Evolutionary conservation across 768 basidiomycete species (phyloP), one percentile per base, ranked within the genome.

Genomic region (Boletus rubropictus): DNA sequence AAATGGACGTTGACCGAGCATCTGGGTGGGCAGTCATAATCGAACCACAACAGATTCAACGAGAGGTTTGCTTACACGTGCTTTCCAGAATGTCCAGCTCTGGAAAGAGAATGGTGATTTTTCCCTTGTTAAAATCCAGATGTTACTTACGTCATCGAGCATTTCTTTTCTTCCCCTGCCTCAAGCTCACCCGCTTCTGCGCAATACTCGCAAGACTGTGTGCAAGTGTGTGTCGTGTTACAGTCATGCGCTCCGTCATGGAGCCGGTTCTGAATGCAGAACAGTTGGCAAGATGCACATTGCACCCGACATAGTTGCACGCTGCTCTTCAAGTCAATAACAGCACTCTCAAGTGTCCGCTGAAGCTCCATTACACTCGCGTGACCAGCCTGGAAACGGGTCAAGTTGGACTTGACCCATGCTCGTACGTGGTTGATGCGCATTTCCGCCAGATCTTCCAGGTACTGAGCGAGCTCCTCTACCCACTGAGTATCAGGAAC

Each of bases 61-160:
- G 21, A 41, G 42, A 22, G 10, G 48, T 69, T 41, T 17, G 52
- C 77, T 51, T 56, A 82, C 81, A 80, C 64, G 49, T 82, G 80
- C 10, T 65, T 65, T 15, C 76, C 78, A 29, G 71, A 56, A 56
- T 82, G 81, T 1, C 81, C 80, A 39, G 80, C 81, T 3, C 80
- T 81, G 39, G 3, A 10, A 24, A 42, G 11, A 25, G 17, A 29
- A 39, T 25, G 22, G 15, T 45, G 4, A 44, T 5, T 2, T 14
- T 20, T 17, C 17, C 12, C 7, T 3, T 9, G 28, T 9, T 35
- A 36, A 28, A n/a, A 12, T 33, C 8, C 9, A 12, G 27, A 21
- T 18, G 9, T 25, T 4, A 66, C 79, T 53, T 55, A 81, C 79
- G 61, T 64, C 51, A 74, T 68, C 9, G 73, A 63, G 50, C 80